Evolutionary conservation across 2,329 filamentous ascomycete species (phyloP), one percentile per base, ranked within the genome.

Genomic region (Coniochaeta prunicola): DNA sequence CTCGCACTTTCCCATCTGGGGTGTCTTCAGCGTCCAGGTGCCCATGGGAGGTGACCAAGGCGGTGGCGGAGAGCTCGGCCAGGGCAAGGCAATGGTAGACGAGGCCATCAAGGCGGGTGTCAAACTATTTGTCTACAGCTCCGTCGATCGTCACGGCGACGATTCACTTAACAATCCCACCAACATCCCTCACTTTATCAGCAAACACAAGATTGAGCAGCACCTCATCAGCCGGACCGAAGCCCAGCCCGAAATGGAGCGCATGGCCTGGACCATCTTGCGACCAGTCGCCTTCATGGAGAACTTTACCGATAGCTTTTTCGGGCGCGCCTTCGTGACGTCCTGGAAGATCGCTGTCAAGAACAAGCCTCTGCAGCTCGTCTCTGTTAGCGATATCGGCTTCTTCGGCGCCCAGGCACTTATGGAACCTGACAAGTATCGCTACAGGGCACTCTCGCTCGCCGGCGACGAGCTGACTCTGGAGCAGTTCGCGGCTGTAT

Each of bases 171-270:
- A 38, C n/a, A 63, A 62, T 58, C 61, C 60, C 12, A 64, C 64
- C 4, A 26, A 55, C 9, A 57, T 65, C 36, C 19, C 19, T 34
- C 61, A 66, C 59, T 65, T 65, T 57, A 30, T 38, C 56, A 58
- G 57, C 62, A 87, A 88, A 70, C 77, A 81, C 64, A 69, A 78
- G 34, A 80, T 86, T 62, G 84, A 87, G 69, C 68, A 78, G 59
- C 76, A 86, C 62, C 74, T 87, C 33, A 70, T 79, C 21, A 74
- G 66, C 64, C 17, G 59, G 57, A 56, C 55, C 3, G 26, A 48
- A 19, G 21, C 48, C 30, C n/a, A n/a, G n/a, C n/a, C n/a, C n/a
- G n/a, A n/a, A n/a, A n/a, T n/a, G n/a, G 55, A 60, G 38, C 38
- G 57, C 28, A 57, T 66, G 60, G 63, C 57, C 21, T 72, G 70